Evolutionary conservation across 768 basidiomycete species (phyloP), one percentile per base, ranked within the genome.

Genomic region (Austroboletus festivus): DNA sequence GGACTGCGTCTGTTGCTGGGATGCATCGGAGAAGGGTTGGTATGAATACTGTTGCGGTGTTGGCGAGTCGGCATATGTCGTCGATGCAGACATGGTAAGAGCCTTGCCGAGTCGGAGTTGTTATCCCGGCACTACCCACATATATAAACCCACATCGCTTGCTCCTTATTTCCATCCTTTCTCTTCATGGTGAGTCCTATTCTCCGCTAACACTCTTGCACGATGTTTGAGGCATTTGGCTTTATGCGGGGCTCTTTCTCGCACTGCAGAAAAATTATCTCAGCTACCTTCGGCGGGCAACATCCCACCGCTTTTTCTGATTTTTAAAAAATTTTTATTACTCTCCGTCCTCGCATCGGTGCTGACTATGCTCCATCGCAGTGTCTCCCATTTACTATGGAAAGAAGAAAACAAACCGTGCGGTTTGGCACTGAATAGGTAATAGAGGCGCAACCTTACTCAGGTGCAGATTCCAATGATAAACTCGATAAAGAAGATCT

Each of bases 181-280:
- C 26, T 51, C 46, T 40, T 42, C 35, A 40, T 41, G 50, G 68
- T 75, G 52, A 65, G 50, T 51, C 38, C 38, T 23, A 12, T 15
- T 43, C 33, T 11, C 6, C 35, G 7, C 19, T 11, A 6, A 8
- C 35, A 5, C 13, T 15, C 41, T 23, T 43, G 46, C 54, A 81
- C 84, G 86, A 89, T 89, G 86, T 83, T 86, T 87, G 86, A 89
- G 86, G 86, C 86, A 89, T 88, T 88, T 89, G 86, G 86, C 86
- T 88, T 88, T 87, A 89, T 57, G 85, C 80, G 72, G 78, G 75
- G 52, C n/a, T n/a, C 53, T 19, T 60, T 69, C 80, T 78, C 79
- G 82, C 84, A 73, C 68, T 89, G 87, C 83, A 86, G 86, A 89
- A 84, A 62, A 81, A 57, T 65, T 76, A 86, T 80, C 87, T 89